phyloP scores from a whole-genome alignment of 139 green algal genomes.

The Chloropicon primus region DNA sequence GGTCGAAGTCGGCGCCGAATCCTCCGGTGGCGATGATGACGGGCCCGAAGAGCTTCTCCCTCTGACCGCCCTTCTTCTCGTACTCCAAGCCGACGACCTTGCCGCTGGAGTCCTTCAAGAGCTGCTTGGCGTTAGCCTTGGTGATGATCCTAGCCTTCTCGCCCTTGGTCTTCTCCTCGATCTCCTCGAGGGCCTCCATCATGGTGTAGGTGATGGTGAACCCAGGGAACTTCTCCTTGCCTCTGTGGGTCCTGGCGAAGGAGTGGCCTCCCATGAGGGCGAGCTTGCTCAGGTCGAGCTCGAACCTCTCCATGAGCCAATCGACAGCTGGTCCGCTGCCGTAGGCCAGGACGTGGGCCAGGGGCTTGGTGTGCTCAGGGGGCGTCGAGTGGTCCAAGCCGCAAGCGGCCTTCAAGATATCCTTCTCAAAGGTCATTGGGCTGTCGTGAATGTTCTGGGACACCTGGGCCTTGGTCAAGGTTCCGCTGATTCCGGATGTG shows the following conservation, averaged over 20 bases:
- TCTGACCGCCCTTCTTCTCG: conserved; percentile 4
- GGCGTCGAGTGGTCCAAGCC: conserved; percentile 8
- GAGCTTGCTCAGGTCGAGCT: conserved; percentile 17
- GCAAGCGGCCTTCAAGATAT: conserved; percentile 11
- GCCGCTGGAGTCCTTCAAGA: conserved; percentile 14
- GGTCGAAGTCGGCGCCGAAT: conserved; percentile 17
- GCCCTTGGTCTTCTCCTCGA: conserved; percentile 20
- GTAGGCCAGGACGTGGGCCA: conserved; percentile 22
- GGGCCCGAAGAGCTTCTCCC: not conserved
- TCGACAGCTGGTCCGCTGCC: conserved; percentile 16
- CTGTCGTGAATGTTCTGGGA: conserved; percentile 7
- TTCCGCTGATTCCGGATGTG: conserved; percentile 19
- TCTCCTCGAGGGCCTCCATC: conserved; percentile 16
- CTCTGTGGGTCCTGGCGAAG: conserved; percentile 19
- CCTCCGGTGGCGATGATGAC: conserved; percentile 23
- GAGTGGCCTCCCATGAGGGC: conserved; percentile 20
- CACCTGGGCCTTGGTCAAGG: conserved; percentile 18
- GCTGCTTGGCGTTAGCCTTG: conserved; percentile 16
- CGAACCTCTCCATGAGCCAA: conserved; percentile 19
- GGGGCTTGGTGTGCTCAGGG: conserved; percentile 14
- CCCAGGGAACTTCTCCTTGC: conserved; percentile 24
- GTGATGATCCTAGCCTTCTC: conserved; percentile 18
- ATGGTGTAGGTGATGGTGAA: conserved; percentile 30
- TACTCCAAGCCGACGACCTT: conserved; percentile 16
- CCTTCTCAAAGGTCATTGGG: conserved; percentile 19